Percentiles rank a stretch among this genome's conserved stretches.
phyloP scores from a whole-genome alignment of 2,329 filamentous ascomycete species.

The Colletotrichum trifolii region DNA sequence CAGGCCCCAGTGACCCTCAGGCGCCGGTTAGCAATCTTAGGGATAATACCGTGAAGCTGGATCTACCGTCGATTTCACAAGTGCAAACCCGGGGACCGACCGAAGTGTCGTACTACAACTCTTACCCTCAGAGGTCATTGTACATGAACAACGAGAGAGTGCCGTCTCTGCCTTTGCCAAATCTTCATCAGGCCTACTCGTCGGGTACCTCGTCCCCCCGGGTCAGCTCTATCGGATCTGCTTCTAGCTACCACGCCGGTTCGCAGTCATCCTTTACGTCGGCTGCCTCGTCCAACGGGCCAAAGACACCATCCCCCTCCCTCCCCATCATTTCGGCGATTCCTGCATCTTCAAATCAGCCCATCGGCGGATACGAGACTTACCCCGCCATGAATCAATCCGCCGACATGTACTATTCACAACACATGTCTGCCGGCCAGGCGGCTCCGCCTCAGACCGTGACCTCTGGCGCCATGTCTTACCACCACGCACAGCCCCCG shows the following conservation, averaged over 20 bases:
- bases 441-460: conserved; percentile 80
- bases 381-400: conserved; percentile 82
- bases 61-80: conserved; percentile 88
- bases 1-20: conserved; percentile 18
- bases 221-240: conserved; percentile 77
- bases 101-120: conserved; percentile 77
- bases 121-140: conserved; percentile 72
- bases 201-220: conserved; percentile 80
- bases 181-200: conserved; percentile 75
- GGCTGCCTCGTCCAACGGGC: conserved; percentile 68
- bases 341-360: conserved; percentile 52
- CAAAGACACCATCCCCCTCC: conserved; percentile 82
- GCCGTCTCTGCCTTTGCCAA: conserved; percentile 76
- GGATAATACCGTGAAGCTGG: conserved; percentile 86
- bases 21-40: conserved; percentile 40
- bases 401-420: conserved; percentile 87
- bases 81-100: conserved; percentile 82
- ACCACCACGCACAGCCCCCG: conserved; percentile 82
- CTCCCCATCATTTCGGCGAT: conserved; percentile 63
- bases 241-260: conserved; percentile 61
- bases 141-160: conserved; percentile 77
- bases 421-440: conserved; percentile 83
- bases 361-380: conserved; percentile 53
- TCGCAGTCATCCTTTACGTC: conserved; percentile 67
- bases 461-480: conserved; percentile 77